Evolutionary conservation across 345 rosid genomes (phyloP).

Genomic region (Lumnitzera littorea): DNA sequence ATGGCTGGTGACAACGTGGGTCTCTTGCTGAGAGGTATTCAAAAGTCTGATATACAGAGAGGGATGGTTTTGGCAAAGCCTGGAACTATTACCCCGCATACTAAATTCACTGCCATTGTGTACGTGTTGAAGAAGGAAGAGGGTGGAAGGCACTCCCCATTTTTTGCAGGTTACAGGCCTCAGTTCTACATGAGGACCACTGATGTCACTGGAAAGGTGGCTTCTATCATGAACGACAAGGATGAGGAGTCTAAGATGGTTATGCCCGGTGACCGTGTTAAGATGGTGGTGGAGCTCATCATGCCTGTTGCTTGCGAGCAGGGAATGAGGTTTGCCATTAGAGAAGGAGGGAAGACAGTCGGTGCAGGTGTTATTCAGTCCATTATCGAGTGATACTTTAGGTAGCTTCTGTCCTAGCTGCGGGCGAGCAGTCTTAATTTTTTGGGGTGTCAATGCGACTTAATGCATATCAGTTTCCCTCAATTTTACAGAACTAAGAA

Average conservation of each 20-base stretch:
- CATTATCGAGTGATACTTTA: constrained; percentile 41
- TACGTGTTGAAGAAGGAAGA: constrained; percentile 98
- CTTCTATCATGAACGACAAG: constrained; percentile 73
- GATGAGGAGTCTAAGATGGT: constrained; percentile 98
- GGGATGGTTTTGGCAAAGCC: constrained; percentile 98
- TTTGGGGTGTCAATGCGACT: constrained; percentile 1
- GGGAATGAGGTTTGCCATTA: constrained; percentile 95
- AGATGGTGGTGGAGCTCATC: constrained; percentile 85
- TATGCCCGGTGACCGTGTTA: constrained; percentile 94
- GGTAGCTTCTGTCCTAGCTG: neutral
- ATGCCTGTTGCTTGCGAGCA: constrained; percentile 90
- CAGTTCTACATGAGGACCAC: constrained; percentile 97
- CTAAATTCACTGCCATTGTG: constrained; percentile 64
- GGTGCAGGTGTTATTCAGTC: constrained; percentile 94
- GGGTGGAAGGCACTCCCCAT: constrained; percentile 92
- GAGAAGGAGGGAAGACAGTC: constrained; percentile 95
- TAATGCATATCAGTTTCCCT: neutral
- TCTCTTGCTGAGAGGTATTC: constrained; percentile 80
- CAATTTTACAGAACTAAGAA: neutral
- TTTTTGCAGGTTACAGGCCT: constrained; percentile 82
- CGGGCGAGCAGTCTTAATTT: constrained; percentile 18
- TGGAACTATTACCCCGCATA: constrained; percentile 69
- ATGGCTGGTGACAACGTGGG: constrained; percentile 94
- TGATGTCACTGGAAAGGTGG: constrained; percentile 82
- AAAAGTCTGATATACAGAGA: constrained; percentile 80